Evolutionary conservation across 2,329 filamentous ascomycete genomes (phyloP).

Genomic region (Neopestalotiopsis sp.): DNA sequence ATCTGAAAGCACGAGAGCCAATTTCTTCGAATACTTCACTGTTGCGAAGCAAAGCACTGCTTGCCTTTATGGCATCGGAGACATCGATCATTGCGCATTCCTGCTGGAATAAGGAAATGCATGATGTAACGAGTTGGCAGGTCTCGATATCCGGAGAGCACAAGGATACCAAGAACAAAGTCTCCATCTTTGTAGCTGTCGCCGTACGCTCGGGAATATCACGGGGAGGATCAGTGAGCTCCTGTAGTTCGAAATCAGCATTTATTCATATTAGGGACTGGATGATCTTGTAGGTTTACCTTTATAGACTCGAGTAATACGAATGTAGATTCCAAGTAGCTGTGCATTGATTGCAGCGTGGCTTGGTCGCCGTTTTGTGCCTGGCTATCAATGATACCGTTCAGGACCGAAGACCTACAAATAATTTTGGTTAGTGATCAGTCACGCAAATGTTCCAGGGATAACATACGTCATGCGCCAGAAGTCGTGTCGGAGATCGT

Average conservation of each 20-base stretch:
- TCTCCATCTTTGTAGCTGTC: conserved; percentile 63
- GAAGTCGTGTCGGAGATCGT: conserved; percentile 48
- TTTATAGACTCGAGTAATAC: conserved; percentile 55
- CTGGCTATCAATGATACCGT: conserved; percentile 55
- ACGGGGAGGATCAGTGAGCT: conserved; percentile 57
- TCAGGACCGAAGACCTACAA: conserved; percentile 48
- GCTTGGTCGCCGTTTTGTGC: conserved; percentile 47
- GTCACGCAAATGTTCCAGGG: conserved; percentile 20
- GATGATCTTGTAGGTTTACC: conserved; percentile 38
- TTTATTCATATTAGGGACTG: conserved; percentile 17
- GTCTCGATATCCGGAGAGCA: conserved; percentile 70
- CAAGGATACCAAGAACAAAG: conserved; percentile 65
- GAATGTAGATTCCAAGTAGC: conserved; percentile 61
- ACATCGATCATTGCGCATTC: conserved; percentile 62
- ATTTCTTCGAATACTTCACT: conserved; percentile 66
- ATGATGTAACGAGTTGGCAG: conserved; percentile 67
- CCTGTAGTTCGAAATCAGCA: conserved; percentile 41
- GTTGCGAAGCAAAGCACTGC: conserved; percentile 62
- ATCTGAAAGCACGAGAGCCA: conserved; percentile 66
- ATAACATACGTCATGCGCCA: conserved; percentile 57
- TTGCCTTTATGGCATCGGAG: conserved; percentile 54
- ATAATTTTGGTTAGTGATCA: neutral
- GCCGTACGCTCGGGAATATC: conserved; percentile 60
- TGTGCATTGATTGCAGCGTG: conserved; percentile 53
- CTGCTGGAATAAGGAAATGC: conserved; percentile 66